These are phyloP conservation scores for Paracamarosporium sp. DNA, from an alignment of 2,329 filamentous ascomycete species.

Conservation along the genomic window DNA sequence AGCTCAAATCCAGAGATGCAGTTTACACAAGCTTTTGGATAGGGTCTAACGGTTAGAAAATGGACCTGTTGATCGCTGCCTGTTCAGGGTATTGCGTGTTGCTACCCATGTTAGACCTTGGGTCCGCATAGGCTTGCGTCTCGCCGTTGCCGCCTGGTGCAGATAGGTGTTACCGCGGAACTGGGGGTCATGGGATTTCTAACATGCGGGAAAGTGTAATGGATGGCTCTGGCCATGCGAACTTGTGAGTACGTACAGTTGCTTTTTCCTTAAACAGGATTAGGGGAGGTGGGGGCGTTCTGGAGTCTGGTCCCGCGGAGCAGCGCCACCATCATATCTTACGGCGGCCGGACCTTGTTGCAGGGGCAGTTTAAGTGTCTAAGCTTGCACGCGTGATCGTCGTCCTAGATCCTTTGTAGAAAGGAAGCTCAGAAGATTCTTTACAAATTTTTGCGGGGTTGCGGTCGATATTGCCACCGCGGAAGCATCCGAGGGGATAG, in stretches of 20 bases:
- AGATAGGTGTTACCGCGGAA: neutral
- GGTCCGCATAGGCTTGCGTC: neutral
- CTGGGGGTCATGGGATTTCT: neutral
- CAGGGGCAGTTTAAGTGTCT: neutral
- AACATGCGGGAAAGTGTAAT: neutral
- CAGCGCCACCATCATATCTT: neutral
- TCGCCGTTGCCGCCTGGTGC: neutral
- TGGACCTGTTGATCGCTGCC: slow-evolving; percentile 4
- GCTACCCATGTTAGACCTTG: neutral
- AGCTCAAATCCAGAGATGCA: neutral
- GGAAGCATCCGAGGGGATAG: neutral
- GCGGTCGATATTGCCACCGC: neutral
- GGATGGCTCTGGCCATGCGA: slow-evolving; percentile 6
- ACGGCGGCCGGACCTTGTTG: neutral
- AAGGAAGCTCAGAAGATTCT: neutral
- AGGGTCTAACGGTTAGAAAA: neutral
- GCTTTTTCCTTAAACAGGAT: neutral
- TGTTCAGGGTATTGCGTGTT: neutral
- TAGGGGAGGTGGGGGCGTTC: neutral
- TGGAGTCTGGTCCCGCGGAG: neutral
- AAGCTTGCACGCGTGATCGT: neutral
- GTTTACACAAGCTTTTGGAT: slow-evolving; percentile 1
- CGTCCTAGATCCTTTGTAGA: neutral
- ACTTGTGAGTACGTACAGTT: neutral
- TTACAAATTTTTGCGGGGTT: neutral